Evolutionary conservation across 805 yeast species (phyloP).

Genomic region (Candida nanaspora): DNA sequence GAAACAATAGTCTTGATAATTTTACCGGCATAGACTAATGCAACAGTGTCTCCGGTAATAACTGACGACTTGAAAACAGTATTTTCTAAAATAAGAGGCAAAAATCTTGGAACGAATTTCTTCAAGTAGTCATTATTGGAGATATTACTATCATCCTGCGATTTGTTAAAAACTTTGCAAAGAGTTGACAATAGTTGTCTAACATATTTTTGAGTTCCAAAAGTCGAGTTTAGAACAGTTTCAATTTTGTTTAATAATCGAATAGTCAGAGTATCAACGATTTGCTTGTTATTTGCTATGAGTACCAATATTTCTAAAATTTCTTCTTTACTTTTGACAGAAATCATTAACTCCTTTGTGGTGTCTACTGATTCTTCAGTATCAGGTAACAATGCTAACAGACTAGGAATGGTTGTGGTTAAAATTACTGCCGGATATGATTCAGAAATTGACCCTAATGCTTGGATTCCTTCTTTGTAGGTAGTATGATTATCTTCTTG

Average conservation of each 20-base stretch:
- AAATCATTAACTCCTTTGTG: constrained; percentile 14
- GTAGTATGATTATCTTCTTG: constrained; percentile 44
- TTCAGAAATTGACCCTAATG: constrained; percentile 43
- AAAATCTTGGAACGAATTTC: constrained; percentile 34
- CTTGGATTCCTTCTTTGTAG: constrained; percentile 43
- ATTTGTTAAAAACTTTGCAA: constrained; percentile 12
- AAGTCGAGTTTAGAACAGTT: constrained; percentile 3
- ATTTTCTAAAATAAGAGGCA: constrained; percentile 14
- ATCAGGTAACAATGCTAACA: constrained; percentile 46
- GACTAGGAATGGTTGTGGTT: constrained; percentile 43
- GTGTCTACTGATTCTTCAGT: constrained; percentile 16
- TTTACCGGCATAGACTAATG: constrained; percentile 33
- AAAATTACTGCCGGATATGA: constrained; percentile 33
- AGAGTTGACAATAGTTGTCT: constrained; percentile 18
- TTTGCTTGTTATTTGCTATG: constrained; percentile 33
- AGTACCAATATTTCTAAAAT: constrained; percentile 28
- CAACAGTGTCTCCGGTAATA: constrained; percentile 14
- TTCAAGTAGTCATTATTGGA: constrained; percentile 30
- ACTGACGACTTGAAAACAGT: constrained; percentile 6
- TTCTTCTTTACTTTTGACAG: constrained; percentile 20
- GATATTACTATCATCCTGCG: constrained; percentile 3
- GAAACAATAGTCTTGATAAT: constrained; percentile 34
- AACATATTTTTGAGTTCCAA: constrained; percentile 12
- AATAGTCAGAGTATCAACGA: constrained; percentile 37
- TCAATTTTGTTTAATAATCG: constrained; percentile 35